A percentile compares a stretch with the other conserved stretches of the same genome.
Evolutionary conservation across 2,329 filamentous ascomycete genomes (phyloP).

Genomic region (Lachnellula suecica): DNA sequence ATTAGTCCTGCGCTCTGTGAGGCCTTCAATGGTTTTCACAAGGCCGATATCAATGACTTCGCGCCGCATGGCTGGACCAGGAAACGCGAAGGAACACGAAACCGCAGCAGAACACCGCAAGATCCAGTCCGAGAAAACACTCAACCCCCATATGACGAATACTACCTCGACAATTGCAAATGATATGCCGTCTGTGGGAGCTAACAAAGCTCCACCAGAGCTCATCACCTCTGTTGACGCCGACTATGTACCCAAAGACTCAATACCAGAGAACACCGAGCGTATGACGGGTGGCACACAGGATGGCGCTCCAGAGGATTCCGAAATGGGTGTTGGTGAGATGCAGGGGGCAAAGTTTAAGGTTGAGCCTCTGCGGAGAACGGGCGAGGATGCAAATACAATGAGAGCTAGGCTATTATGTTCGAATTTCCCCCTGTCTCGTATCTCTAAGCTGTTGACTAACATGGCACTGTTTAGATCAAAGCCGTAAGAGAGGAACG

Average conservation of each 20-base stretch:
- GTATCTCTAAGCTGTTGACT: slow-evolving; percentile 1
- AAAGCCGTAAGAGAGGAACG: slow-evolving; percentile 93
- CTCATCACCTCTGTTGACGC: slow-evolving; percentile 55
- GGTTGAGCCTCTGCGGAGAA: slow-evolving; percentile 83
- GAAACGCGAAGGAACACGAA: slow-evolving; percentile 41
- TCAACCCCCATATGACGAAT: slow-evolving; percentile 64
- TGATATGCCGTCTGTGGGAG: slow-evolving; percentile 59
- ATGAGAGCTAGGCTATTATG: slow-evolving; percentile 83
- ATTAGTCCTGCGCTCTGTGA: slow-evolving; percentile 19
- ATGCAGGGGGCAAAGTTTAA: slow-evolving; percentile 83
- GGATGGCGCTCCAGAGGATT: slow-evolving; percentile 45
- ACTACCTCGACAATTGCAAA: slow-evolving; percentile 63
- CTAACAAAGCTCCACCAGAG: slow-evolving; percentile 57
- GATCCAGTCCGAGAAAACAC: slow-evolving; percentile 53
- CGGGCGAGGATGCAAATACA: slow-evolving; percentile 79
- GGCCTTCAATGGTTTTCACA: slow-evolving; percentile 24
- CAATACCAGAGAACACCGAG: slow-evolving; percentile 61
- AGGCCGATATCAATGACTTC: slow-evolving; percentile 23
- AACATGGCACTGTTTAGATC: slow-evolving; percentile 59
- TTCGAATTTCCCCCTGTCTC: slow-evolving; percentile 29
- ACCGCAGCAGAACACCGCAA: slow-evolving; percentile 54
- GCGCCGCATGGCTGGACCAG: slow-evolving; percentile 23
- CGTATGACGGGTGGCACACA: slow-evolving; percentile 65
- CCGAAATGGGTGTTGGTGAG: slow-evolving; percentile 76
- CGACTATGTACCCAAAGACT: slow-evolving; percentile 57